A percentile compares a stretch with the other conserved stretches of the same genome.
phyloP scores from a whole-genome alignment of 2,329 filamentous ascomycete genomes.

The Cryphonectria radicalis region DNA sequence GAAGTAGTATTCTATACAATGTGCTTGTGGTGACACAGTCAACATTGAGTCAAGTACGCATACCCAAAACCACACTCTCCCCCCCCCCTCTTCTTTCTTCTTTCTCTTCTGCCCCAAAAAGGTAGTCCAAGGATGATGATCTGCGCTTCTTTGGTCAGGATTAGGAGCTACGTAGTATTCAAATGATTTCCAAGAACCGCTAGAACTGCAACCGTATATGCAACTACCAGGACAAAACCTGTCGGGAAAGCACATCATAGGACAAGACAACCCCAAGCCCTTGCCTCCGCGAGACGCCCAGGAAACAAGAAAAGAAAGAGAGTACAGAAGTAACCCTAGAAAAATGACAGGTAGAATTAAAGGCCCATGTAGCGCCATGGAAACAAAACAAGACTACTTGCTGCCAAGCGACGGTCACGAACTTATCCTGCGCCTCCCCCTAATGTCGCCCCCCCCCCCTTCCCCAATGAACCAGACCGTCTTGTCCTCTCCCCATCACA shows the following conservation, averaged over 20 bases:
- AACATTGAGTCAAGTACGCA: not conserved
- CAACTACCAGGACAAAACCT: not conserved
- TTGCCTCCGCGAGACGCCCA: not conserved
- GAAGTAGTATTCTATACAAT: not conserved
- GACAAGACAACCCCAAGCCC: not conserved
- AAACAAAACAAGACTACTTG: not conserved
- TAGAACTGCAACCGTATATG: not conserved
- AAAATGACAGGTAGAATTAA: not conserved
- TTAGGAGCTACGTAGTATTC: not conserved
- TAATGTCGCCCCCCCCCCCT: no score
- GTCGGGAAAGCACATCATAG: not conserved
- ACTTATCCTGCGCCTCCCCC: not conserved
- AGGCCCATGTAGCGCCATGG: not conserved
- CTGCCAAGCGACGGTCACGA: not conserved
- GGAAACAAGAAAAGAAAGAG: no score
- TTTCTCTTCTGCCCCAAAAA: not conserved
- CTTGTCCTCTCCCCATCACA: slow-evolving; percentile 10
- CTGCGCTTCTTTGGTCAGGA: not conserved
- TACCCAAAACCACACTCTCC: no score
- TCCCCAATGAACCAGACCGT: not conserved
- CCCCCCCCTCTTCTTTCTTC: not conserved
- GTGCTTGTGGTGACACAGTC: not conserved
- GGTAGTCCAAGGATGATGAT: not conserved
- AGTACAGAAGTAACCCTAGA: no score
- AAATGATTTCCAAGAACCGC: not conserved